phyloP scores from a whole-genome alignment of 1,284 basidiomycete species.

The Abortiporus biennis region DNA sequence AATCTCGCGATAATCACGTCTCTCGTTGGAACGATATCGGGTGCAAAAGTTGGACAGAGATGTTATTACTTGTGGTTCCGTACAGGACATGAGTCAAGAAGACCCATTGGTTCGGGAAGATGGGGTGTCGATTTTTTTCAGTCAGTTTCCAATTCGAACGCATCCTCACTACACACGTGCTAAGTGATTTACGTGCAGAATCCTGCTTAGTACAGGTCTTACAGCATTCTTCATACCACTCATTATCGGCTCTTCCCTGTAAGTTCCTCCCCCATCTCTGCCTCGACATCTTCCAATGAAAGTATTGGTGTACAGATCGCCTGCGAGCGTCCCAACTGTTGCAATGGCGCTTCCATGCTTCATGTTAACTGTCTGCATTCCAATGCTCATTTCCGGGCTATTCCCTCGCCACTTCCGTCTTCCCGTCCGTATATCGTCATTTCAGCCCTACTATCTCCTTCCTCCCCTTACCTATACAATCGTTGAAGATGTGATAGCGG shows the following conservation, averaged over 20 bases:
- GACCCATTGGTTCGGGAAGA: conserved; percentile 24
- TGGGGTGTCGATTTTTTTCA: conserved; percentile 27
- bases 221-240: conserved; percentile 26
- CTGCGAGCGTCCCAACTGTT: conserved; percentile 21
- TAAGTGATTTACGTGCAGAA: conserved; percentile 11
- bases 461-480: conserved; percentile 26
- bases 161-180: not conserved
- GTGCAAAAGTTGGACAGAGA: conserved; percentile 23
- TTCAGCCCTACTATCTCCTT: conserved; percentile 22
- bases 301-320: conserved; percentile 14
- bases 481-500: conserved; percentile 27
- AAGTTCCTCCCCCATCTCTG: conserved; percentile 5
- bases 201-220: conserved; percentile 21
- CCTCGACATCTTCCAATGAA: not conserved
- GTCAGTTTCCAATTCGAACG: conserved; percentile 13
- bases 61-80: conserved; percentile 23
- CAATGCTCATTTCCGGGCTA: conserved; percentile 23
- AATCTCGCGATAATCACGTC: conserved; percentile 29
- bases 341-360: conserved; percentile 26
- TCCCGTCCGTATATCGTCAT: conserved; percentile 27
- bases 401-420: conserved; percentile 22
- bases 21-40: conserved; percentile 26
- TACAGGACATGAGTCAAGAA: conserved; percentile 19
- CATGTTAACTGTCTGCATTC: conserved; percentile 24
- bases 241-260: conserved; percentile 27